phyloP scores from a whole-genome alignment of 257 asterid species.

The Nicotiana noctiflora region DNA sequence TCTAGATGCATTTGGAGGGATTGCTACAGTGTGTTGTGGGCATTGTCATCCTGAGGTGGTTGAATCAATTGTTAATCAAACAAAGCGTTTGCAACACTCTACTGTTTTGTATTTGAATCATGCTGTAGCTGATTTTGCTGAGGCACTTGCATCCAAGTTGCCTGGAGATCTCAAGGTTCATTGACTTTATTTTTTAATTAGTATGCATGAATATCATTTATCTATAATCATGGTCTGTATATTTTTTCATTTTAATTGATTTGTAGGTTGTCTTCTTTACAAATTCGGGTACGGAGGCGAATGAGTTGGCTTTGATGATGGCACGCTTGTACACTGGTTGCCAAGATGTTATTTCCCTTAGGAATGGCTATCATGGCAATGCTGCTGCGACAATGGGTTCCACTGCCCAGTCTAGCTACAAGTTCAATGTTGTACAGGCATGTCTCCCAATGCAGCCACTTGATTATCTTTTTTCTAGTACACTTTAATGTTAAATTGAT shows the following conservation, averaged over 20 bases:
- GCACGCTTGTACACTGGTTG: conserved; percentile 63
- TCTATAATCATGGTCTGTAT: no score
- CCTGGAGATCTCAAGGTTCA: conserved; percentile 88
- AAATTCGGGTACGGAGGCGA: conserved; percentile 95
- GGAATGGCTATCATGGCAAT: conserved; percentile 94
- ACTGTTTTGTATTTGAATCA: conserved; percentile 73
- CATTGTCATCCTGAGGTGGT: conserved; percentile 96
- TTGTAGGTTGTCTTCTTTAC: conserved; percentile 81
- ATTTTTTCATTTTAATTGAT: no score
- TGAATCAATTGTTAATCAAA: conserved; percentile 69
- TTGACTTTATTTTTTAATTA: no score
- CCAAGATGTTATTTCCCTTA: conserved; percentile 68
- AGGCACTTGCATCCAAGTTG: conserved; percentile 72
- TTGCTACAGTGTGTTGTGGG: conserved; percentile 85
- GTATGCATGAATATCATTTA: no score
- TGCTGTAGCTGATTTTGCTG: conserved; percentile 76
- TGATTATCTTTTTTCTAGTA: no score
- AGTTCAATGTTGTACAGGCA: conserved; percentile 90
- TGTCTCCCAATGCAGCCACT: no score
- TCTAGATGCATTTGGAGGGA: conserved; percentile 88
- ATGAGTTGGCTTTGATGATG: conserved; percentile 89
- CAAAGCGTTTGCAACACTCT: conserved; percentile 75
- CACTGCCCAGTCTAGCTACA: conserved; percentile 72
- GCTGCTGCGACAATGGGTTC: conserved; percentile 83
- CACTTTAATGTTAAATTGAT: no score